A percentile compares a stretch with the other conserved stretches of the same genome.
These are phyloP conservation scores for Ophiosphaerella narmari DNA, from an alignment of 2,329 filamentous ascomycete genomes.

Conservation along the genomic window DNA sequence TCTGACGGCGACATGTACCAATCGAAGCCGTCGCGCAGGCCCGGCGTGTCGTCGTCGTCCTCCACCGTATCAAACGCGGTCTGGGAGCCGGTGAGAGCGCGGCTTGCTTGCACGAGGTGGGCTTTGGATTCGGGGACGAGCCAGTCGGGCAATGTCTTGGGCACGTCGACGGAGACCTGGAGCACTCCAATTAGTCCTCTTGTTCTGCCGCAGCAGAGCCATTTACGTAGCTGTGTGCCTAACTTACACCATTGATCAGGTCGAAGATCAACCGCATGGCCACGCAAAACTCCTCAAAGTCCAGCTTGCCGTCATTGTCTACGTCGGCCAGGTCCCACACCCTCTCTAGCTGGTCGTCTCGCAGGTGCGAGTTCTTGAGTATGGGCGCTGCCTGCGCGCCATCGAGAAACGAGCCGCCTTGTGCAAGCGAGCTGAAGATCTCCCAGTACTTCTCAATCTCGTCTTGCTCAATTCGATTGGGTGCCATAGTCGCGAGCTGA, in stretches of 20 bases:
- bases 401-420: slow-evolving; percentile 67
- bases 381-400: slow-evolving; percentile 72
- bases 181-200: background rate
- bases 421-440: slow-evolving; percentile 72
- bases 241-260: slow-evolving; percentile 82
- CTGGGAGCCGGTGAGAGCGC: slow-evolving; percentile 71
- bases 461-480: slow-evolving; percentile 69
- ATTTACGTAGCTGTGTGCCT: background rate
- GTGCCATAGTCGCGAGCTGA: slow-evolving; percentile 32
- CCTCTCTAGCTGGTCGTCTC: slow-evolving; percentile 85
- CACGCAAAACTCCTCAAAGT: slow-evolving; percentile 99
- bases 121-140: slow-evolving; percentile 82
- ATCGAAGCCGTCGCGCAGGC: slow-evolving; percentile 94
- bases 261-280: slow-evolving; percentile 99
- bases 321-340: slow-evolving; percentile 98
- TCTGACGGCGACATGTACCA: slow-evolving; percentile 98
- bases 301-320: slow-evolving; percentile 94
- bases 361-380: slow-evolving; percentile 73
- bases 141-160: slow-evolving; percentile 85
- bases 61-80: slow-evolving; percentile 84
- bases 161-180: slow-evolving; percentile 84
- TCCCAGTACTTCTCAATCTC: slow-evolving; percentile 81
- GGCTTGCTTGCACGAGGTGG: slow-evolving; percentile 48
- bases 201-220: background rate
- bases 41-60: slow-evolving; percentile 75